These are phyloP conservation scores for Penicillium mononematosum DNA, from an alignment of 495 filamentous ascomycete genomes.

Conservation along the genomic window DNA sequence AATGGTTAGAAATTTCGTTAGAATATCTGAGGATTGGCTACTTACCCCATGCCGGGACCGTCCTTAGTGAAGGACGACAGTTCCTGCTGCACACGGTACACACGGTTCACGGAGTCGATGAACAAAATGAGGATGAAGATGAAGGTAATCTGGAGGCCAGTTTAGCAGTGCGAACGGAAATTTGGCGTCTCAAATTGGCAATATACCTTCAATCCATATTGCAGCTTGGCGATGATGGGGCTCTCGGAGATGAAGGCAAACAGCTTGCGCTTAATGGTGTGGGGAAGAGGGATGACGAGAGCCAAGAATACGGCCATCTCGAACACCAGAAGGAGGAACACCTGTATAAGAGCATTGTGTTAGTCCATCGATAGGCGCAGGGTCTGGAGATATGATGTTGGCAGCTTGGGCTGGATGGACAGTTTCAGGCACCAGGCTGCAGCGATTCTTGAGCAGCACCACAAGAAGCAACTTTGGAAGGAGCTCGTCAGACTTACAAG, in stretches of 20 bases:
- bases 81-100: slow-evolving; percentile 94
- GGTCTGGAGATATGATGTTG: not conserved
- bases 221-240: slow-evolving; percentile 71
- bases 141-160: slow-evolving; percentile 78
- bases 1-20: slow-evolving; percentile 14
- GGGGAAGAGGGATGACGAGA: slow-evolving; percentile 89
- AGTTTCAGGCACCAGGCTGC: slow-evolving; percentile 24
- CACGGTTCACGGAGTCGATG: slow-evolving; percentile 97
- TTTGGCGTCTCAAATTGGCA: not conserved
- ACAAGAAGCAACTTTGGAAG: not conserved
- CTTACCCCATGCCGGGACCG: slow-evolving; percentile 45
- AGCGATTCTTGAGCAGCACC: slow-evolving; percentile 6
- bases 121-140: slow-evolving; percentile 98
- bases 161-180: not conserved
- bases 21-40: slow-evolving; percentile 1
- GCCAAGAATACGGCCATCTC: slow-evolving; percentile 94
- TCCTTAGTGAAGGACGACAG: slow-evolving; percentile 59
- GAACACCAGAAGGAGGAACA: slow-evolving; percentile 85
- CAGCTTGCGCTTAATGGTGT: slow-evolving; percentile 78
- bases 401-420: slow-evolving; percentile 12
- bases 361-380: slow-evolving; percentile 10
- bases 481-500: slow-evolving; percentile 64
- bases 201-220: slow-evolving; percentile 74
- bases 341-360: slow-evolving; percentile 50
- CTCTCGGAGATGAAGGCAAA: slow-evolving; percentile 94